Evolutionary conservation across 2,329 filamentous ascomycete species (phyloP), one percentile per base, ranked within the genome.

Genomic region (Botrytis medusae): DNA sequence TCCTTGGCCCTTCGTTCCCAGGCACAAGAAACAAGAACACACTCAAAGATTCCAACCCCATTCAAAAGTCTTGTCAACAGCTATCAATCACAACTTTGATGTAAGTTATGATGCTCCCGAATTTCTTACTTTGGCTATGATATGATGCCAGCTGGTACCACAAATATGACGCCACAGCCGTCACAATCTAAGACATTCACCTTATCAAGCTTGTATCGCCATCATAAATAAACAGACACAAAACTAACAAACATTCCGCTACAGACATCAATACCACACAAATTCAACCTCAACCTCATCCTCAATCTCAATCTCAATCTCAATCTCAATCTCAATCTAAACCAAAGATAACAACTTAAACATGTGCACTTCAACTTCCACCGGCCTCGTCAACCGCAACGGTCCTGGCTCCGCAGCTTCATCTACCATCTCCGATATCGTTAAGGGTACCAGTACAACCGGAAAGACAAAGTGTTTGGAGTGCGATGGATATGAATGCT

Each of bases 401-500:
- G 71, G 71, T 29, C 71, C 71, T 22, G 71, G 71, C 71, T 72
- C 71, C 10, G 71, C 71, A 69, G 59, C 71, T 29, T 72, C 84
- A 1, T 86, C 85, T 62, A 86, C 85, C 69, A 83, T 85, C 74
- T 84, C 84, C 76, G 84, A 81, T 77, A 86, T 88, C 78, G 78
- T 87, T 76, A 88, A 88, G 82, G 83, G 83, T 65, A 81, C 81
- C 59, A 81, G 80, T 4, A 79, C 82, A 0, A 83, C 82, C 46
- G 82, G 81, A 60, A 83, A 84, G 79, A 85, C 85, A 2, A 84
- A 83, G 73, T 87, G 86, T 77, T 82, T 87, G 74, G 83, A 86
- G 77, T 87, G 86, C 76, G 86, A 84, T 75, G 85, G 84, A 54
- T 85, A 82, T 76, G 82, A 86, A 69, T 88, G 86, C 79, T 89